Base-by-base conservation (phyloP, 192 early-diverging fungal genomes). In the Backusella circina region DNA sequence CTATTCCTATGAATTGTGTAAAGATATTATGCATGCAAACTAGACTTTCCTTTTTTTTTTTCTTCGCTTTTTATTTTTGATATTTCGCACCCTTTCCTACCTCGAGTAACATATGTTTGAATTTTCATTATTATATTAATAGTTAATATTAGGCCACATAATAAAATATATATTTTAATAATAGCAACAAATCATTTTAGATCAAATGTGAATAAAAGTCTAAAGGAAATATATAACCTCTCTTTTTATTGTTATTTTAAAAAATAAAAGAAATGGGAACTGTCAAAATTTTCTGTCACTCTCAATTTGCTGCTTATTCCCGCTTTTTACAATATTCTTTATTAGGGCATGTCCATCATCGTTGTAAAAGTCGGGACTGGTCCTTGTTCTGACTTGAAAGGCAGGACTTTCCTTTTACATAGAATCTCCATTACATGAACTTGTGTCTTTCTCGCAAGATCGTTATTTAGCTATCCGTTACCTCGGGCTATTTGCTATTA, bases 1-100 rank as follows among this genome's bases (percentile, higher is more conserved):
- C 83, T 90, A 90, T 75, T 90, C 92, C 15, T 94, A 95, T 65
- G 94, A 95, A 76, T 81, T 89, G 78, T 90, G 88, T 74, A 93
- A 93, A 79, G 92, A 94, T 18, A 54, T 85, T 15, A 80, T 94
- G 74, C 78, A 81, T 74, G 86, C 69, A 70, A 39, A 44, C 18
- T 70, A 70, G 54, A 57, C 54, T 57, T 57, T 28, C 44, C 44
- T 47, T 47, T 47, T 47, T 47, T 47, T 54, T 54, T 54, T 54
- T 54, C 0, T 54, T 54, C 21, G 8, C 21, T 21, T 54, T 23
- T 54, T 6, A 26, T 54, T 54, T 26, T 57, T 47, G 41, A 18
- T 47, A 47, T 18, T 47, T 6, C 44, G 18, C 44, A 47, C 18
- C 44, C 44, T 47, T 47, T n/a, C 44, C 44, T 47, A 47, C 18